Percentiles rank a stretch among this genome's conserved stretches.
Evolutionary conservation across 306 rosid species (phyloP).

Genomic region (Gastrolobium bilobum): DNA sequence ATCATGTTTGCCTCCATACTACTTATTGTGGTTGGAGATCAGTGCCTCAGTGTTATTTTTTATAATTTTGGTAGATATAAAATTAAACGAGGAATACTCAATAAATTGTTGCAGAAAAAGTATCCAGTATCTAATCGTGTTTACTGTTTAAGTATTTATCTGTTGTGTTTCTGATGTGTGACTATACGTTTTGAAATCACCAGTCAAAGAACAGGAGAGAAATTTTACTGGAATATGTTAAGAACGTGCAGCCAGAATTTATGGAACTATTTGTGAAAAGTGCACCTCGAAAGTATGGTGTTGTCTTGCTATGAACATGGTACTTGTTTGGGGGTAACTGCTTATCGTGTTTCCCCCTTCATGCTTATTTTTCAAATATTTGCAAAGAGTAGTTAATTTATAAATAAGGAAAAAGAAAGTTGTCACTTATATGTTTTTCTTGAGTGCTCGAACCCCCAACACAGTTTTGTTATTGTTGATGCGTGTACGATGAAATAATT

Average conservation of each 20-base stretch:
- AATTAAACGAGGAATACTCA: not conserved
- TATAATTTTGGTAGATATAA: slow-evolving; percentile 9
- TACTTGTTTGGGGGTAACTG: too few relatives aligned
- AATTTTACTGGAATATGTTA: slow-evolving; percentile 89
- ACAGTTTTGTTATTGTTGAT: too few relatives aligned
- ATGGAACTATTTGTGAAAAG: slow-evolving; percentile 96
- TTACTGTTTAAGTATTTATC: slow-evolving; percentile 14
- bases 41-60: not conserved
- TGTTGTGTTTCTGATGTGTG: slow-evolving; percentile 42
- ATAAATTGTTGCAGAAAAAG: not conserved
- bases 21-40: not conserved
- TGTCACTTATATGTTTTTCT: too few relatives aligned
- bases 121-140: slow-evolving; percentile 10
- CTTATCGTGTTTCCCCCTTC: too few relatives aligned
- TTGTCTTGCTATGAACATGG: slow-evolving; percentile 17
- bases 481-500: too few relatives aligned
- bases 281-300: slow-evolving; percentile 83
- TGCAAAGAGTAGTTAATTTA: too few relatives aligned
- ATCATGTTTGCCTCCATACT: not conserved
- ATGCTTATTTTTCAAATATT: too few relatives aligned
- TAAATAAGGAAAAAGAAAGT: too few relatives aligned
- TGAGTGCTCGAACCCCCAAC: too few relatives aligned
- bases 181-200: slow-evolving; percentile 40
- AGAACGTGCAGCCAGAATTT: slow-evolving; percentile 96
- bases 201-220: slow-evolving; percentile 94